Base-by-base conservation (phyloP, 2,329 filamentous ascomycete genomes). In the Fusarium dimerum region DNA sequence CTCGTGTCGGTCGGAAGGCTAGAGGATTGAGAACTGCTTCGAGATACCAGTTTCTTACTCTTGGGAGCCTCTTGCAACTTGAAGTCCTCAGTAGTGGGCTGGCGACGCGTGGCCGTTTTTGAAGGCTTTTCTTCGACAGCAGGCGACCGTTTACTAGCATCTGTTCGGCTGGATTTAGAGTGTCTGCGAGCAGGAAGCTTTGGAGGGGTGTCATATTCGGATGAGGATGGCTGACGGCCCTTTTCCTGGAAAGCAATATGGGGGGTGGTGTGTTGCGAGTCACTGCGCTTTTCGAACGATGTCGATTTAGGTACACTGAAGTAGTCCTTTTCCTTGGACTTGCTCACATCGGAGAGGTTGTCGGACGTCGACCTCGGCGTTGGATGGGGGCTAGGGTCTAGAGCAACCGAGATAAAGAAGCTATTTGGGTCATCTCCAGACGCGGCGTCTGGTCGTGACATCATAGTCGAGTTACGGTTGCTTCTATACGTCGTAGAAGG, bases 171-270 rank as follows among this genome's bases (percentile, higher is more conserved):
- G 73, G 72, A 68, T 74, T 81, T 63, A 72, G 79, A 56, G 67
- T 71, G 51, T 42, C 63, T 66, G 9, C 63, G 54, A n/a, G 54
- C 36, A 10, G 76, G 73, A 45, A 73, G 71, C 64, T 78, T 85
- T 20, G 77, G 73, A 43, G 81, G 76, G 2, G 78, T 75, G 38
- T 80, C 81, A 30, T 83, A 77, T 20, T 84, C 63, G 18, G 63
- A 73, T 11, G 85, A 83, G 1, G 85, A 86, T 16, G 65, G 32
- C 43, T 72, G 67, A 3, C 89, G 83, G 2, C 84, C 84, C 71
- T 92, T 94, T 65, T 96, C 90, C 69, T 96, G 91, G 68, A 92
- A 95, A 18, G 91, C 89, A 63, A 96, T 96, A 66, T 96, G 92
- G n/a, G 92, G 90, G 15, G 90, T 92, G 2, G 85, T 82, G 53